Evolutionary conservation across 176 grass and related monocot genomes (phyloP), one percentile per base, ranked within the genome.

Genomic region (Stipa capillata): DNA sequence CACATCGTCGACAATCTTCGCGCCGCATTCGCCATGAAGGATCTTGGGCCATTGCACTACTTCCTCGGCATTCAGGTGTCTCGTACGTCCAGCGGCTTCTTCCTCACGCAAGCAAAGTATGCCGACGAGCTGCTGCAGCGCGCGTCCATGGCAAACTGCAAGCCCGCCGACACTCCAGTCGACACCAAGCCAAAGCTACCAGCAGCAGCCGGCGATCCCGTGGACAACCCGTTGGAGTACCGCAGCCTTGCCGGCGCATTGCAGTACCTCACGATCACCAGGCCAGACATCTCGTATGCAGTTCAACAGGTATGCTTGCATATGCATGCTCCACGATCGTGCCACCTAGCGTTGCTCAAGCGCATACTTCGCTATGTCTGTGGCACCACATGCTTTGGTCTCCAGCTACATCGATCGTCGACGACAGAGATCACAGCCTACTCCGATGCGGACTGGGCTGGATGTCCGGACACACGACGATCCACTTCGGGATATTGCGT

Each of bases 171-270:
- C 4, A 59, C 56, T 0, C 56, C 13, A 0, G 27, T 59, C 12
- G 56, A 59, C 1, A 29, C 25, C 0, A 31, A 14, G 12, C 2
- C 56, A 4, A 59, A 59, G 5, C 0, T 59, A 0, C 16, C 27
- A 1, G 5, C 12, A 0, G 0, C 1, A 0, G 25, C 21, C 4
- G 12, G 24, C 4, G 0, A 0, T 6, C 9, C 11, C 0, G 1
- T 13, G 8, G 0, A 6, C 1, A 25, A 58, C 4, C 3, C 54
- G 0, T 58, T 25, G 3, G 10, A 28, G 2, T 58, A 58, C 6
- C 58, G 58, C 15, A 62, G 58, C 29, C 15, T 62, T 0, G 58
- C 1, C 0, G 6, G 29, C 0, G 28, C 29, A 0, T 58, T n/a
- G 2, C 55, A 58, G 4, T 58, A 58, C 11, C 55, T 58, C 2